Conservation (phyloP, 768 basidiomycete genomes). For the Tulasnella sp. region DNA sequence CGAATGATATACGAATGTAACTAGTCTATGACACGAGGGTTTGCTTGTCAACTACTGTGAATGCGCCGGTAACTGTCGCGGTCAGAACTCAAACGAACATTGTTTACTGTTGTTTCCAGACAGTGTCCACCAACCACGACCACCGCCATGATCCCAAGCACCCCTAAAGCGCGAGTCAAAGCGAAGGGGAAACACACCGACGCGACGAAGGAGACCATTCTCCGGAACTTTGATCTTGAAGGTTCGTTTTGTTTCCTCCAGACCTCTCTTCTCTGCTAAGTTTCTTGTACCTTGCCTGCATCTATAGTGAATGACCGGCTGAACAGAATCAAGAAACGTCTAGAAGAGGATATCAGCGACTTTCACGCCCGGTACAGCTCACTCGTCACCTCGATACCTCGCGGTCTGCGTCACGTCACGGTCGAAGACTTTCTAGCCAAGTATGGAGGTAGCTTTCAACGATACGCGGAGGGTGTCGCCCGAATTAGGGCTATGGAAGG, state of each 20-base stretch:
- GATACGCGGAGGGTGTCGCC: constrained; percentile 8
- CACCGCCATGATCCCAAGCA: too few species aligned
- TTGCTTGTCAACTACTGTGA: too few species aligned
- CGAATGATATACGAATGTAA: too few species aligned
- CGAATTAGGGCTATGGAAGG: constrained; percentile 11
- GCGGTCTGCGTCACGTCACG: constrained; percentile 16
- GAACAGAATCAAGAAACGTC: not conserved
- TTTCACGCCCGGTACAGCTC: constrained; percentile 14
- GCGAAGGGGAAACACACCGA: constrained; percentile 11
- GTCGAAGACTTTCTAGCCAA: constrained; percentile 16
- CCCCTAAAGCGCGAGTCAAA: too few species aligned
- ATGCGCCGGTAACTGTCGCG: too few species aligned
- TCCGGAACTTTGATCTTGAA: constrained; percentile 18
- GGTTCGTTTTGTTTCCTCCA: not conserved
- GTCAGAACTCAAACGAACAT: too few species aligned
- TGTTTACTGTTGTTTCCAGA: too few species aligned
- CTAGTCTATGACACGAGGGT: too few species aligned
- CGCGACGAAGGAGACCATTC: constrained; percentile 14
- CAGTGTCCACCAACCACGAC: too few species aligned
- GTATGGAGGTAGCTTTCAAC: constrained; percentile 14
- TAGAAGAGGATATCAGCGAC: constrained; percentile 5
- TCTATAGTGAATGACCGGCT: constrained; percentile 14
- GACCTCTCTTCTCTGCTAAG: not conserved
- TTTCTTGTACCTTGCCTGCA: not conserved
- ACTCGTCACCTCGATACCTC: constrained; percentile 16